phyloP scores from a whole-genome alignment of 257 asterid species.

The Solanum dulcamara region DNA sequence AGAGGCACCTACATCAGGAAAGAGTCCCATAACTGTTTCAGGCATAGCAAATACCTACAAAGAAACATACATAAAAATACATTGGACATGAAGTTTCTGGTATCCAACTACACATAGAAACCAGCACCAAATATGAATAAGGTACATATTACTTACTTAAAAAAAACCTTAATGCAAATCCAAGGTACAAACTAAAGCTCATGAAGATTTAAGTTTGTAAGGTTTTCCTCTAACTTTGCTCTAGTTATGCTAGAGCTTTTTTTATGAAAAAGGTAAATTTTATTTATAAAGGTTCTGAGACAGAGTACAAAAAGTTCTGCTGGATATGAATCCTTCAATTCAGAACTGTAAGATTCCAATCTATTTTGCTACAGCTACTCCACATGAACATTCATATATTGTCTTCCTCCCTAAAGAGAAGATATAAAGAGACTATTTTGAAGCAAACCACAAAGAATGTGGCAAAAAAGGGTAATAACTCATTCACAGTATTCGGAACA shows the following conservation, averaged over 20 bases:
- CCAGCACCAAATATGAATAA: not conserved
- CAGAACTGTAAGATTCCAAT: not conserved
- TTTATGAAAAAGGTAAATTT: not conserved
- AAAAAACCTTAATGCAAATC: not conserved
- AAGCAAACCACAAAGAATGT: not conserved
- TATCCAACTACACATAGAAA: not conserved
- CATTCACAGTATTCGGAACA: too few relatives aligned
- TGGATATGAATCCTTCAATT: not conserved
- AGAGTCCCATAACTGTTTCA: constrained; percentile 83
- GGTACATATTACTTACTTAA: not conserved
- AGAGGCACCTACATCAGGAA: constrained; percentile 91
- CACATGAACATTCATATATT: not conserved
- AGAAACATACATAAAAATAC: not conserved
- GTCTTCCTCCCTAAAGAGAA: not conserved
- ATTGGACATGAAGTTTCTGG: not conserved
- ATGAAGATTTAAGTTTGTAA: not conserved
- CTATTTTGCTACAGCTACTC: not conserved
- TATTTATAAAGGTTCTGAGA: not conserved
- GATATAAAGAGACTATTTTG: not conserved
- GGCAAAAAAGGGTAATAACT: too few relatives aligned
- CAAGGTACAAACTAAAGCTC: not conserved
- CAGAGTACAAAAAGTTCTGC: not conserved
- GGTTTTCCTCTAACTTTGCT: not conserved
- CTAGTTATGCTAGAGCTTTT: not conserved
- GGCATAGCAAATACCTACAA: constrained; percentile 97